A percentile compares a stretch with the other conserved stretches of the same genome.
These are phyloP conservation scores for Ascomycota sp. DNA, from an alignment of 2,329 filamentous ascomycete genomes.

Conservation along the genomic window DNA sequence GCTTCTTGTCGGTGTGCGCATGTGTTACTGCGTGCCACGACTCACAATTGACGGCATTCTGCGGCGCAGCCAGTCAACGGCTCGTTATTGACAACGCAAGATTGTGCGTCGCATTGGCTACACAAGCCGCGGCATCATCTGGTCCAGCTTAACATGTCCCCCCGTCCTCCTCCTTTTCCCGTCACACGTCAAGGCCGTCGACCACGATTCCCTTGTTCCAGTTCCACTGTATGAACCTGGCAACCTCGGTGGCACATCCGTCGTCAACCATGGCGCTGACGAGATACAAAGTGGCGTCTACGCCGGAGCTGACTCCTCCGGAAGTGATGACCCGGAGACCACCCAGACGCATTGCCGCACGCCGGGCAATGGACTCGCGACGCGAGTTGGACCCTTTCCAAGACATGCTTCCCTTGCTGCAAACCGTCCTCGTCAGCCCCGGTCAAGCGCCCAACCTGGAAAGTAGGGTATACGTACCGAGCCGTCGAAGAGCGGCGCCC, in stretches of 20 bases:
- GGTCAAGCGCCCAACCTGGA: not conserved
- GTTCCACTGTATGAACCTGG: slow-evolving; percentile 53
- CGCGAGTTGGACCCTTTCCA: slow-evolving; percentile 52
- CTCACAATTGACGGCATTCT: too few relatives aligned
- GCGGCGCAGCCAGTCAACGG: too few relatives aligned
- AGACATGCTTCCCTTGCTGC: slow-evolving; percentile 62
- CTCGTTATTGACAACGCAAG: too few relatives aligned
- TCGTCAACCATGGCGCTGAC: slow-evolving; percentile 63
- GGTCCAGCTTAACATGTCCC: too few relatives aligned
- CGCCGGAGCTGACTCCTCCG: slow-evolving; percentile 55
- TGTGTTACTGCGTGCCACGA: too few relatives aligned
- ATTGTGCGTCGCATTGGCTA: too few relatives aligned
- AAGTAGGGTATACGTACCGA: slow-evolving; percentile 20
- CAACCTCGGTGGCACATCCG: slow-evolving; percentile 53
- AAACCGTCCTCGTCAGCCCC: not conserved
- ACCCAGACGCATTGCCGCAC: slow-evolving; percentile 50
- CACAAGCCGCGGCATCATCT: too few relatives aligned
- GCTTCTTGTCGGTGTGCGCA: too few relatives aligned
- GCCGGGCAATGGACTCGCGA: slow-evolving; percentile 59
- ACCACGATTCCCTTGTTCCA: slow-evolving; percentile 75
- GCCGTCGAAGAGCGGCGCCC: slow-evolving; percentile 37
- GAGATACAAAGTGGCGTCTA: slow-evolving; percentile 69
- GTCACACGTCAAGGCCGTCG: slow-evolving; percentile 61
- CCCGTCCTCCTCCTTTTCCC: not conserved
- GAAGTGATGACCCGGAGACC: slow-evolving; percentile 54